Conservation (phyloP, 139 green algal species). For the Coelastrella sp. region DNA sequence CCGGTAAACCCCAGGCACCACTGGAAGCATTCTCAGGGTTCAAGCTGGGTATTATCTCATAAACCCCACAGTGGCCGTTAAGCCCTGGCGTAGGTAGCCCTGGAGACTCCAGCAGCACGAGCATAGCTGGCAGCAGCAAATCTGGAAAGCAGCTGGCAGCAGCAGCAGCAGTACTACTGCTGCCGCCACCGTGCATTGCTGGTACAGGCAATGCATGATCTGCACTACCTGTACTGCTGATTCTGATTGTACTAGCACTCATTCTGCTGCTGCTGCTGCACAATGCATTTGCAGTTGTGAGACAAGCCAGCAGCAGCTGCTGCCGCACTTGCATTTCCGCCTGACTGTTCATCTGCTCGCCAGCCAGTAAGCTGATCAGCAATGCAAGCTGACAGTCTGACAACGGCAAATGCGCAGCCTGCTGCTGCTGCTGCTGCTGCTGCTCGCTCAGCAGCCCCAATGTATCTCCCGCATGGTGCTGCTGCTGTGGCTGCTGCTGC, state of each 20-base stretch:
- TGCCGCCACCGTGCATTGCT: no score
- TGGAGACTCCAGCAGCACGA: constrained; percentile 29
- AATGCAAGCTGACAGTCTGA: constrained; percentile 31
- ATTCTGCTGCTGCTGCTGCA: constrained; percentile 30
- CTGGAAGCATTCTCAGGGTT: no score
- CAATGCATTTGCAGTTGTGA: not conserved
- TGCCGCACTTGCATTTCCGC: not conserved
- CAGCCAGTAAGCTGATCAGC: not conserved
- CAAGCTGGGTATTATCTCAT: no score
- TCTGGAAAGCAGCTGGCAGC: constrained; percentile 8
- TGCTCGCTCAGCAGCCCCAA: not conserved
- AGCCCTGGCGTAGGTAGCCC: constrained; percentile 11
- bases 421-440: constrained; percentile 39
- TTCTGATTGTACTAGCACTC: not conserved
- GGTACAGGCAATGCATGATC: not conserved
- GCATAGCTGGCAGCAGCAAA: constrained; percentile 36
- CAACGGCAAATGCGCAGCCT: not conserved
- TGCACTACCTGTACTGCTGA: constrained; percentile 2
- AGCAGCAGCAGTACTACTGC: not conserved
- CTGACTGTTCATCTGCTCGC: not conserved
- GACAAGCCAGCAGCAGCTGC: constrained; percentile 32
- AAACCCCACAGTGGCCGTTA: not conserved
- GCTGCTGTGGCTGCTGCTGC: constrained; percentile 21
- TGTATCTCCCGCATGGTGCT: not conserved
- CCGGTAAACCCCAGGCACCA: no score